These are phyloP conservation scores for Phialemonium atrogriseum DNA, from an alignment of 2,329 filamentous ascomycete genomes.

Conservation along the genomic window DNA sequence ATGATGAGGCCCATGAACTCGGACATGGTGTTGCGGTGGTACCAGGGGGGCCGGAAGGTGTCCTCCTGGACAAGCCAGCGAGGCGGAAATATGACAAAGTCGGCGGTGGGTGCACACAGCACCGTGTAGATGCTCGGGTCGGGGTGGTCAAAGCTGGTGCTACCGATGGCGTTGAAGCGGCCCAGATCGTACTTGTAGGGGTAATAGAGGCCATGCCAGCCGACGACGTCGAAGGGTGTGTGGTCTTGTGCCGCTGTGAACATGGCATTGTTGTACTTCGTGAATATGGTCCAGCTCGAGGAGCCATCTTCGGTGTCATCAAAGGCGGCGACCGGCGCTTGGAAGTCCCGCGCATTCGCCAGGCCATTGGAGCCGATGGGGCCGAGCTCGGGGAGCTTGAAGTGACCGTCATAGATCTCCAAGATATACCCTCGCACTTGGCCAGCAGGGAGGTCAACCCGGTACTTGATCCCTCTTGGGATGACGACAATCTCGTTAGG, in stretches of 20 bases:
- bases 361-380: conserved; percentile 51
- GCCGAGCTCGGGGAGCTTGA: conserved; percentile 48
- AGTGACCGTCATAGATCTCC: conserved; percentile 50
- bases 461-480: conserved; percentile 46
- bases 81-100: conserved; percentile 61
- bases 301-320: conserved; percentile 46
- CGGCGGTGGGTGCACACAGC: conserved; percentile 47
- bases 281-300: conserved; percentile 46
- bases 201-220: conserved; percentile 64
- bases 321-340: conserved; percentile 49
- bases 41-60: conserved; percentile 59
- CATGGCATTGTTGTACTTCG: conserved; percentile 54
- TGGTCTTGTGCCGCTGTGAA: conserved; percentile 54
- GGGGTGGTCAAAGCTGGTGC: conserved; percentile 53
- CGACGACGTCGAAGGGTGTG: conserved; percentile 63
- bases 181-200: conserved; percentile 49
- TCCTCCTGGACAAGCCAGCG: conserved; percentile 55
- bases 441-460: conserved; percentile 32
- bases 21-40: conserved; percentile 51
- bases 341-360: conserved; percentile 53
- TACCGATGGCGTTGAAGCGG: conserved; percentile 50
- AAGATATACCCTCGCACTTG: conserved; percentile 53
- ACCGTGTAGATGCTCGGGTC: conserved; percentile 61
- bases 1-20: conserved; percentile 49
- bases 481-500: conserved; percentile 59